Base-by-base conservation (phyloP, 139 green algal genomes). In the Monoraphidium neglectum region DNA sequence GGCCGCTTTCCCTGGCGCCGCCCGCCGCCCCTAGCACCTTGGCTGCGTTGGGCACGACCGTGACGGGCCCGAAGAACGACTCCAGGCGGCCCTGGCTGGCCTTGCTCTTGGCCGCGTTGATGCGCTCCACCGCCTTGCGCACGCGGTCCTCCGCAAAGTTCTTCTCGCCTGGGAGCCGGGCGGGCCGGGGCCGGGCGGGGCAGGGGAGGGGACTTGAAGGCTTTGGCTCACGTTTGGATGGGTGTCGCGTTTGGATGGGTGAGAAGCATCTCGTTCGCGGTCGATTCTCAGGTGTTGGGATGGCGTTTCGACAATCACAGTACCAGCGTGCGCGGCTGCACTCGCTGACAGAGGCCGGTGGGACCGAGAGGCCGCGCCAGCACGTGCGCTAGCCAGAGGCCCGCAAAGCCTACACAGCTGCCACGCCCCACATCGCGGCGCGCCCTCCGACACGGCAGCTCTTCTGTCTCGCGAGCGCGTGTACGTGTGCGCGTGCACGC, bases 111-210 rank as follows among this genome's bases (percentile, higher is more conserved):
- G 88, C 78, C 15, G 87, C 78, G 43, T 88, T 87, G 40, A 97
- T 90, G 46, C 84, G 77, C 36, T 83, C 80, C 18, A 95, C 68
- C 0, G 88, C 83, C 36, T 79, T 86, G 33, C 90, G 86, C 24
- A 99, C 83, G 18, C 96, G 83, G 10, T 98, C 92, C 74, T 97
- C 90, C 70, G 87, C 93, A 88, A 99, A 99, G 40, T 80, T 86
- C 73, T 98, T 99, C 72, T 99, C 95, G 35, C 51, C 30, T 77
- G 70, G n/a, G 46, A 26, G 36, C 13, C 2, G 37, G 16, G 18
- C 2, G 36, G 47, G 47, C 47, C 13, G 47, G 47, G 47, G 47
- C 47, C 12, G 47, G 47, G 47, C 47, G 47, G 47, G 13, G 15
- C 12, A 15, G 47, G 12, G 12, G 47, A 12, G 13, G 15, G 47